Conservation (phyloP, 179 eudicot genomes). For the Nepenthes alata region DNA sequence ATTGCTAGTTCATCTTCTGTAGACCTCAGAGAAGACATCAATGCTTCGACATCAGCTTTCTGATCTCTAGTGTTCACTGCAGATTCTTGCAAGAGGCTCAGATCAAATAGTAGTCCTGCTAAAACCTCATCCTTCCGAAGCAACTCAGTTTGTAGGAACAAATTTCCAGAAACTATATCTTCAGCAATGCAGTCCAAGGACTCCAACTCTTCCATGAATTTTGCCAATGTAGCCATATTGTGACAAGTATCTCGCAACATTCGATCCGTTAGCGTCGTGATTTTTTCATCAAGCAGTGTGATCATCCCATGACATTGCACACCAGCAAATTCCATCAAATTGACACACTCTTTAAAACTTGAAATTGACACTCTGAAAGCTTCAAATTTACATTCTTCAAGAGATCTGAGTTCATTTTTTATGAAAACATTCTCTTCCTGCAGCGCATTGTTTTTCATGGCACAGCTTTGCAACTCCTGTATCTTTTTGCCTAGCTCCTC, state of each 20-base stretch:
- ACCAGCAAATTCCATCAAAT: slow-evolving; percentile 26
- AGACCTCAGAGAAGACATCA: slow-evolving; percentile 34
- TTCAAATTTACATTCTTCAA: slow-evolving; percentile 13
- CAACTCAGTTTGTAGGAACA: slow-evolving; percentile 42
- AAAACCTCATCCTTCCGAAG: slow-evolving; percentile 72
- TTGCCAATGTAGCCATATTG: slow-evolving; percentile 21
- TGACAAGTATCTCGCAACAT: slow-evolving; percentile 25
- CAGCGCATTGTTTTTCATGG: slow-evolving; percentile 16
- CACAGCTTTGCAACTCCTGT: slow-evolving; percentile 31
- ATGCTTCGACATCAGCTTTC: slow-evolving; percentile 50
- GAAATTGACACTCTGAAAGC: slow-evolving; percentile 18
- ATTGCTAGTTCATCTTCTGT: slow-evolving; percentile 45
- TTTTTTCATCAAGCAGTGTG: slow-evolving; percentile 22
- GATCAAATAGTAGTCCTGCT: slow-evolving; percentile 64
- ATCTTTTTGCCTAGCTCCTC: slow-evolving; percentile 28
- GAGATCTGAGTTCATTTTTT: slow-evolving; percentile 28
- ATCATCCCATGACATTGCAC: slow-evolving; percentile 19
- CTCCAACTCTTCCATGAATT: slow-evolving; percentile 38
- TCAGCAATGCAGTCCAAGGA: slow-evolving; percentile 32
- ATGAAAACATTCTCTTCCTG: slow-evolving; percentile 36
- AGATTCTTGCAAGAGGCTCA: slow-evolving; percentile 80
- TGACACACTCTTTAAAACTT: slow-evolving; percentile 15
- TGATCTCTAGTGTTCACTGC: slow-evolving; percentile 53
- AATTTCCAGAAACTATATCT: slow-evolving; percentile 35
- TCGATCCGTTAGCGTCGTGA: slow-evolving; percentile 19